Conservation (phyloP, 2,329 filamentous ascomycete genomes). For the Fusarium sp. region DNA sequence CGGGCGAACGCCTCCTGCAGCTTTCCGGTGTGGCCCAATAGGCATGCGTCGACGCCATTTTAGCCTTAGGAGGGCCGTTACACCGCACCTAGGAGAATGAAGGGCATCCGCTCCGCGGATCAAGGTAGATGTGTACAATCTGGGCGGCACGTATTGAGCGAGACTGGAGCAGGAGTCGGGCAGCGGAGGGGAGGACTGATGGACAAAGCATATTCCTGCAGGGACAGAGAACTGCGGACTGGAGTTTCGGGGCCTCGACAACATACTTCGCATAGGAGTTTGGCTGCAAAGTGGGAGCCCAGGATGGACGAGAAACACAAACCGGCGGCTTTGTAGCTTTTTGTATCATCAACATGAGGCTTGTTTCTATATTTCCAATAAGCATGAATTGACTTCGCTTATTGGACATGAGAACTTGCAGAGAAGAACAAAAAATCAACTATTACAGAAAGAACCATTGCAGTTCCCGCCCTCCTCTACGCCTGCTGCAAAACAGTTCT, state of each 20-base stretch:
- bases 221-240: constrained; percentile 42
- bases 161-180: constrained; percentile 21
- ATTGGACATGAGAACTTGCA: constrained; percentile 25
- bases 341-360: constrained; percentile 35
- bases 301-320: constrained; percentile 25
- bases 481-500: background rate
- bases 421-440: constrained; percentile 5
- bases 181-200: constrained; percentile 12
- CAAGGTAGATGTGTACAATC: constrained; percentile 41
- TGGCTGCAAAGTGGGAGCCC: constrained; percentile 27
- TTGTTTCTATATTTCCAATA: constrained; percentile 32
- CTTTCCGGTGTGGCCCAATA: constrained; percentile 56
- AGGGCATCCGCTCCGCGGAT: constrained; percentile 24
- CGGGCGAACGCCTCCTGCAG: constrained; percentile 72
- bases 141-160: constrained; percentile 37
- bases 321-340: constrained; percentile 25
- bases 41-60: constrained; percentile 10
- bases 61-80: constrained; percentile 27
- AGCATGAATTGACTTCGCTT: constrained; percentile 42
- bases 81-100: constrained; percentile 31
- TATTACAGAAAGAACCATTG: background rate
- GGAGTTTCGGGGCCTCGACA: constrained; percentile 42
- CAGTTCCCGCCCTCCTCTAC: background rate
- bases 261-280: constrained; percentile 32
- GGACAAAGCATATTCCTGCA: constrained; percentile 40